These are phyloP conservation scores for Phytopythium montanum DNA, from an alignment of 352 stramenopile species.

Conservation along the genomic window DNA sequence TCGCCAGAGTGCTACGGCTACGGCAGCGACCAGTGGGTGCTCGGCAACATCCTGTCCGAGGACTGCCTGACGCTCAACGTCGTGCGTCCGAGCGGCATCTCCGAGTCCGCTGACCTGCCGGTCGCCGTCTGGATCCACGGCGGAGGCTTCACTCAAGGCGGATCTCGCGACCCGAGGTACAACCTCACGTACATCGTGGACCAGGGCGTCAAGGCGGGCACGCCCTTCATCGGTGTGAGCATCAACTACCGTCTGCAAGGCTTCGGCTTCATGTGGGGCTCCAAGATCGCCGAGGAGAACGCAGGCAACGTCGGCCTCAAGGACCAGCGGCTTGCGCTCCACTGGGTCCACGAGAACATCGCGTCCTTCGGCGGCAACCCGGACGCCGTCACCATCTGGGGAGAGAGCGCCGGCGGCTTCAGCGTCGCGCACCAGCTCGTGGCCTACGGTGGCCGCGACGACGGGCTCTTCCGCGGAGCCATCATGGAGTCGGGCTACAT, in stretches of 20 bases:
- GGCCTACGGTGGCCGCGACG: conserved; percentile 24
- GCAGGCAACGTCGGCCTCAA: conserved; percentile 82
- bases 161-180: conserved; percentile 21
- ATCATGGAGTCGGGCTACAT: conserved; percentile 25
- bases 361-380: conserved; percentile 75
- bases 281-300: conserved; percentile 30
- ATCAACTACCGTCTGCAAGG: conserved; percentile 37
- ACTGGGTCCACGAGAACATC: conserved; percentile 87
- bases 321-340: conserved; percentile 78
- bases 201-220: conserved; percentile 12
- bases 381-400: conserved; percentile 78
- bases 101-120: conserved; percentile 11
- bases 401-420: conserved; percentile 71
- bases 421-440: conserved; percentile 28
- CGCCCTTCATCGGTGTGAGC: conserved; percentile 31
- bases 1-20: too few species aligned
- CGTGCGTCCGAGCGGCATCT: conserved; percentile 34
- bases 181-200: conserved; percentile 30
- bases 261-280: conserved; percentile 30
- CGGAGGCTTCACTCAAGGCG: conserved; percentile 16
- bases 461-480: conserved; percentile 21
- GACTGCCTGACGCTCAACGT: conserved; percentile 89
- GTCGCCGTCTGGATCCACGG: conserved; percentile 25
- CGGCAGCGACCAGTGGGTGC: too few species aligned
- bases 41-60: conserved; percentile 30